Evolutionary conservation across 2,329 filamentous ascomycete genomes (phyloP).

Genomic region (Tolypocladium album): DNA sequence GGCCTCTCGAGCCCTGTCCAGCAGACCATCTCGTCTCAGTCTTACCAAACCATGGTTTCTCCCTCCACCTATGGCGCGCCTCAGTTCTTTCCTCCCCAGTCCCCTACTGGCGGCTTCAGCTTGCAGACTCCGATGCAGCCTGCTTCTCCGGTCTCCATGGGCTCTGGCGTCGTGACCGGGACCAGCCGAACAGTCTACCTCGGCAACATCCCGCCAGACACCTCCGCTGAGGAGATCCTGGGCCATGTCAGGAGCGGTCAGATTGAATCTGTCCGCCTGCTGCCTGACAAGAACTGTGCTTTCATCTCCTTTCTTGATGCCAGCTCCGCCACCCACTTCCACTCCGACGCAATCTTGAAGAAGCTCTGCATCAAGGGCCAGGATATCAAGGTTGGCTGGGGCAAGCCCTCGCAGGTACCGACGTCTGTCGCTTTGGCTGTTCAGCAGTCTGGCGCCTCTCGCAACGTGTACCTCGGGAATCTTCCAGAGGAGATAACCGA

Average conservation of each 20-base stretch:
- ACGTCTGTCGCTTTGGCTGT: conserved; percentile 96
- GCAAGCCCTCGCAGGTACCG: conserved; percentile 94
- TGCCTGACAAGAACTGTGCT: conserved; percentile 98
- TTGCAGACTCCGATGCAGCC: conserved; percentile 47
- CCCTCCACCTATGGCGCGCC: conserved; percentile 73
- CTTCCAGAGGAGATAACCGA: conserved; percentile 82
- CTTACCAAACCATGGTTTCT: conserved; percentile 78
- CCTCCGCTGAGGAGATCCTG: conserved; percentile 89
- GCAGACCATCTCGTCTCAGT: conserved; percentile 66
- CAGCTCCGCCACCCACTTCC: conserved; percentile 96
- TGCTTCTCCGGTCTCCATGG: conserved; percentile 64
- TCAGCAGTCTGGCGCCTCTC: conserved; percentile 91
- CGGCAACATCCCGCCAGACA: conserved; percentile 97
- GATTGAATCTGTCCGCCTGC: conserved; percentile 94
- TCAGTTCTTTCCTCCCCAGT: conserved; percentile 82
- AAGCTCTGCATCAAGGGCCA: conserved; percentile 97
- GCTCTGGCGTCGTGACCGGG: conserved; percentile 71
- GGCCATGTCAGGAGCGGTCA: conserved; percentile 94
- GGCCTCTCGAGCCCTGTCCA: conserved; percentile 66
- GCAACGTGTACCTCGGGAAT: conserved; percentile 95
- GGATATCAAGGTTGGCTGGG: conserved; percentile 99
- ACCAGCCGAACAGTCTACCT: conserved; percentile 96
- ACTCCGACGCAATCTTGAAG: conserved; percentile 99
- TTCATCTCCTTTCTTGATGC: conserved; percentile 99
- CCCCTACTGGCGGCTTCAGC: conserved; percentile 68